phyloP scores from a whole-genome alignment of 805 yeast species.

The Nakazawaea ernobii region DNA sequence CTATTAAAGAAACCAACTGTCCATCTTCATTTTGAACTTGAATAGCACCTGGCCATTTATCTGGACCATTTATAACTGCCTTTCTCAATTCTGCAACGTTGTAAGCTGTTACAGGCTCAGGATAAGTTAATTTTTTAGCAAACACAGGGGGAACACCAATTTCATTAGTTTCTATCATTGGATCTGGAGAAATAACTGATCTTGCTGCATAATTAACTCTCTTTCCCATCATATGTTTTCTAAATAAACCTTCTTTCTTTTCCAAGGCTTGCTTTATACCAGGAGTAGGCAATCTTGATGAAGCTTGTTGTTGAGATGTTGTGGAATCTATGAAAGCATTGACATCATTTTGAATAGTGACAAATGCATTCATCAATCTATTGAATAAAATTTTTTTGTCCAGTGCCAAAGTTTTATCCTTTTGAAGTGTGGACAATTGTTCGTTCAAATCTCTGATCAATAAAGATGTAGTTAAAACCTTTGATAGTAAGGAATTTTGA shows the following conservation, averaged over 20 bases:
- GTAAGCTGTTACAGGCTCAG: conserved; percentile 94
- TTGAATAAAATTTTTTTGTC: conserved; percentile 76
- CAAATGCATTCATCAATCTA: conserved; percentile 92
- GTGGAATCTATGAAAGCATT: conserved; percentile 91
- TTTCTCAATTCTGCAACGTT: conserved; percentile 86
- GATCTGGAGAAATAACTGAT: conserved; percentile 98
- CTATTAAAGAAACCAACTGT: conserved; percentile 67
- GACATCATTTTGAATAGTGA: conserved; percentile 90
- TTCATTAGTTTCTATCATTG: conserved; percentile 94
- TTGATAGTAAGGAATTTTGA: conserved; percentile 83
- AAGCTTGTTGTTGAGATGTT: conserved; percentile 70
- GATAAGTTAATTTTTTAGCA: conserved; percentile 91
- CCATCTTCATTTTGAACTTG: conserved; percentile 97
- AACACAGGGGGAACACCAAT: conserved; percentile 99
- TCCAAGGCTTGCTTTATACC: conserved; percentile 97
- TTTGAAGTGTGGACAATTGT: conserved; percentile 61
- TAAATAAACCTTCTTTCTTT: conserved; percentile 96
- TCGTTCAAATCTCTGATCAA: conserved; percentile 86
- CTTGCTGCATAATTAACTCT: conserved; percentile 99
- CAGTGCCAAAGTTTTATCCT: conserved; percentile 54
- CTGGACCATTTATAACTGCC: conserved; percentile 97
- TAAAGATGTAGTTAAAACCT: conserved; percentile 72
- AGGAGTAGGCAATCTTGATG: conserved; percentile 70
- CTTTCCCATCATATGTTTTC: conserved; percentile 99
- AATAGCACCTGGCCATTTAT: conserved; percentile 97